Base-by-base conservation (phyloP, 2,329 filamentous ascomycete species). In the Hansfordia pulvinata region DNA sequence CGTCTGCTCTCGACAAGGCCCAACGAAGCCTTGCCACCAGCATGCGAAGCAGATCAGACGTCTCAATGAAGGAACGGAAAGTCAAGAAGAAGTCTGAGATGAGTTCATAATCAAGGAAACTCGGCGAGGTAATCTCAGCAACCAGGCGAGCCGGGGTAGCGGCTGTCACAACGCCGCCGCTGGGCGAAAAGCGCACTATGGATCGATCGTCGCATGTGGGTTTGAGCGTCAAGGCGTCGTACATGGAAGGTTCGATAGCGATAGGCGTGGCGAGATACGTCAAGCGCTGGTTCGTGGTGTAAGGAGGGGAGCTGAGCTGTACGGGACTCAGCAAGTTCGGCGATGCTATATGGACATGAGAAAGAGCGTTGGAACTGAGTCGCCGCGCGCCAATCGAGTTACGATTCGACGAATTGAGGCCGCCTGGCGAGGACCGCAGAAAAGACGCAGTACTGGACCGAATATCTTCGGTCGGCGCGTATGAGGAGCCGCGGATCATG, bases 71-170 rank as follows among this genome's bases (percentile, higher is more conserved):
- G 3, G 80, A 70, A 25, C 90, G 81, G 45, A 84, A 98, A 0
- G 90, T 96, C 13, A 98, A 69, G 44, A 98, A 98, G 54, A 98
- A 98, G 50, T 98, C 90, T 2, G 90, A 96, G 4, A 98, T 71
- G 5, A 98, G 66, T 43, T 96, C 88, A 49, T 98, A 98, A 50
- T 98, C 88, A 44, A 98, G 72, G 47, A 96, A 94, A 26, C 75
- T 85, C 10, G 90, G 84, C 1, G 90, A 96, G 0, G 90, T 96
- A 35, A 98, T 94, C 53, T 98, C 86, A 9, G 88, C 86, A 26
- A 98, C 82, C 19, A 98, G 72, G 9, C 90, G 77, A 3, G 86
- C 76, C 2, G 88, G 85, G 0, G 85, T 94, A 10, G 90, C 90
- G 18, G 90, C 90, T 17, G 76, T 77, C 12, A 98, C 86, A 21